Base-by-base conservation (phyloP, 768 basidiomycete genomes). In the Tricholomella constricta region DNA sequence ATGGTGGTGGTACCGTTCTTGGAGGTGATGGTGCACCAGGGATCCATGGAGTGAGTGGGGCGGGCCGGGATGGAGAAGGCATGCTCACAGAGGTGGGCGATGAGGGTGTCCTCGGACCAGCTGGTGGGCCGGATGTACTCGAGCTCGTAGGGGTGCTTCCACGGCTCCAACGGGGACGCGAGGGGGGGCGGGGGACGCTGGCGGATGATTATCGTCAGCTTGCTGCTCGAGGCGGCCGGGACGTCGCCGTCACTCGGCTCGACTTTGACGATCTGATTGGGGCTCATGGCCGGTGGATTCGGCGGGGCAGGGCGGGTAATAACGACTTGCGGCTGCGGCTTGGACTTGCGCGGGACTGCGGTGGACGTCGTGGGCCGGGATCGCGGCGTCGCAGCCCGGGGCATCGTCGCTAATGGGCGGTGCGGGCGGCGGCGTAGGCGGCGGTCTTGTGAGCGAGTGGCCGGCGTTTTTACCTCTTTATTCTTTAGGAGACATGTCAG, bases 91-190 rank as follows among this genome's bases (percentile, higher is more conserved):
- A 77, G 65, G 47, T 69, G 69, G 5, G 64, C 52, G 34, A 75
- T 66, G 50, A 77, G 68, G 20, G 54, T 44, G 36, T 68, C 60
- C 45, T 72, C 63, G n/a, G 65, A 54, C 70, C 69, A 72, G 15
- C 64, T 62, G 12, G 64, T 54, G 6, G 67, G 58, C 23, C 66
- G 60, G 37, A 72, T 66, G 59, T 70, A 75, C 9, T 62, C 58
- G 8, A 78, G 69, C 62, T 78, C 77, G 36, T 65, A 68, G 15
- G 75, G 74, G 59, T 77, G 75, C 19, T 64, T 61, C 75, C 75
- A 76, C 1, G 70, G 69, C 34, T 55, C 52, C 20, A 20, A 36
- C 23, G 53, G 52, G 9, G 47, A 17, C n/a, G 45, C 3, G 4
- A 41, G 48, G 9, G 31, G 9, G 43, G 23, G 22, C 34, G 42